Conservation (phyloP, 2,329 filamentous ascomycete genomes). For the Cercospora zeae-maydis region DNA sequence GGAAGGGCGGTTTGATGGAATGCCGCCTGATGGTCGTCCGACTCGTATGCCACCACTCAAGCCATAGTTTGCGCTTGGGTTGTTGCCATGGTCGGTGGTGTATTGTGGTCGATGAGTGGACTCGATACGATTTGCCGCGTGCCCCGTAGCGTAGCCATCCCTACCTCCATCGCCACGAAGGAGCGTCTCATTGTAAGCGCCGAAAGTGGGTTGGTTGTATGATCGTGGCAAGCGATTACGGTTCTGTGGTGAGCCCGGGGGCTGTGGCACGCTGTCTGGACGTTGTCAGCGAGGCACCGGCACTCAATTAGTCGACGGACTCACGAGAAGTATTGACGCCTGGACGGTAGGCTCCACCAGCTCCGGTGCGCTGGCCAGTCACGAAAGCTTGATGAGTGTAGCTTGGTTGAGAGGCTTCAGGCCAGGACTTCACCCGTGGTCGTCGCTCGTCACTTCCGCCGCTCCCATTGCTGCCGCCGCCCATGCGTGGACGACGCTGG, state of each 20-base stretch:
- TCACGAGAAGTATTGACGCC: constrained; percentile 10
- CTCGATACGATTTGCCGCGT: not conserved
- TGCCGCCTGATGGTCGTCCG: constrained; percentile 4
- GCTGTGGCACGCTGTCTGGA: constrained; percentile 2
- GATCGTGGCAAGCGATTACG: constrained; percentile 10
- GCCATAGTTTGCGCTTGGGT: not conserved
- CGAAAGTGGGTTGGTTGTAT: constrained; percentile 9
- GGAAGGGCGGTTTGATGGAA: constrained; percentile 2
- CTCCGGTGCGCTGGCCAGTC: not conserved
- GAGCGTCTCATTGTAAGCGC: constrained; percentile 12
- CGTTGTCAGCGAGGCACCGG: not conserved
- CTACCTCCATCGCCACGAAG: not conserved
- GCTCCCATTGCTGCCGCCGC: constrained; percentile 11
- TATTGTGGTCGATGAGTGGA: constrained; percentile 7
- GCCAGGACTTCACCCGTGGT: constrained; percentile 13
- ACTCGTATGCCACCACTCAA: constrained; percentile 11
- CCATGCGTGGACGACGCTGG: constrained; percentile 3
- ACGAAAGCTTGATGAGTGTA: not conserved
- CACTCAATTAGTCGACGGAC: not conserved
- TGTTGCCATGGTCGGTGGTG: not conserved
- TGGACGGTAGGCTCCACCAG: not conserved
- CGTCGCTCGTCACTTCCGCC: constrained; percentile 5
- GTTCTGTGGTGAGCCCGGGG: constrained; percentile 2
- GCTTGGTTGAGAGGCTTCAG: constrained; percentile 3
- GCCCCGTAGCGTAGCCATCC: not conserved